Base-by-base conservation (phyloP, 352 stramenopile species). In the Pythium sukuiense region DNA sequence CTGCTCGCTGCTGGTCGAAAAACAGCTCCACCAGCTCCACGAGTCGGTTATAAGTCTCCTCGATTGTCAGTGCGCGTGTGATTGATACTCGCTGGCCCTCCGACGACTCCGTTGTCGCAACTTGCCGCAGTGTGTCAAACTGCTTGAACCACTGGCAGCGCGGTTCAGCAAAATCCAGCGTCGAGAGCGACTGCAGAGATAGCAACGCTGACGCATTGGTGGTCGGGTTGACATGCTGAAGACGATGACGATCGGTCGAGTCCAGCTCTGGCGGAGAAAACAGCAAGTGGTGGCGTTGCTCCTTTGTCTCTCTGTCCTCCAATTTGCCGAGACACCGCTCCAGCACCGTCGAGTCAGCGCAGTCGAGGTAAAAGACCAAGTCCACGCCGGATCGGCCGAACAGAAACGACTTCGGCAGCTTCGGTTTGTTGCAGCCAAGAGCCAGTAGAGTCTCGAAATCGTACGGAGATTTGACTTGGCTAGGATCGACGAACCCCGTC, bases 331-430 rank as follows among this genome's bases (percentile, higher is more conserved):
- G 67, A 53, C 85, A 90, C 13, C 85, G 77, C 41, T 92, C 76
- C 3, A 90, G 60, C 14, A 79, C 61, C 4, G 63, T 65, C 2
- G 61, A 65, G 20, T 65, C 67, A 20, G 71, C 58, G 57, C 77
- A 83, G 18, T 81, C 61, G 16, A 93, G 70, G 55, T 87, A 76
- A 39, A 95, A 92, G 29, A 88, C 87, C 11, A 92, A 55, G 61
- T 93, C 85, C 6, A 93, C 54, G 1, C 87, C 84, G 7, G 87
- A 90, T 58, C 87, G 91, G 37, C 77, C 81, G 30, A 85, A 65
- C 4, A 92, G 67, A 66, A 85, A 88, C 8, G 57, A 77, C 32
- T 68, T 52, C 4, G 83, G 76, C 1, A 88, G 55, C 1, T 12
- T 39, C 6, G 80, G 73, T 37, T 79, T 82, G 2, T 46, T 59